A percentile compares a stretch with the other conserved stretches of the same genome.
Conservation (phyloP, 1,284 basidiomycete genomes). For the Agroathelia rolfsii region DNA sequence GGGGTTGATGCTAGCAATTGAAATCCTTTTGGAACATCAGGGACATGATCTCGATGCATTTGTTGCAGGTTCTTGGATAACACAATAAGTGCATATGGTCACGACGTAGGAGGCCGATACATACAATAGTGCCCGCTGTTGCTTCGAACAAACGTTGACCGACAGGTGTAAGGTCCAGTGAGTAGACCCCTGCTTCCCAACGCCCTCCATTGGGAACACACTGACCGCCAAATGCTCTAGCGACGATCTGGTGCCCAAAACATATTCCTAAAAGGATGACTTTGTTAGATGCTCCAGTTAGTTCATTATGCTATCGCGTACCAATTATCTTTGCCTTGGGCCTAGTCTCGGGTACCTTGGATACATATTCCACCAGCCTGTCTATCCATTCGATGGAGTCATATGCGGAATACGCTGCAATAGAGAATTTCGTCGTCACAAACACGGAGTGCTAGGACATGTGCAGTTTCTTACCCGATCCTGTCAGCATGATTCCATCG, state of each 20-base stretch:
- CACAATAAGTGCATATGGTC: constrained; percentile 2
- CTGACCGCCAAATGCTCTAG: constrained; percentile 63
- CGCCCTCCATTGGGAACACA: constrained; percentile 51
- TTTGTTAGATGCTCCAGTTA: too few species aligned
- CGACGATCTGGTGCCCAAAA: constrained; percentile 83
- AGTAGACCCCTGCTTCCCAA: constrained; percentile 74
- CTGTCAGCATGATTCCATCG: constrained; percentile 54
- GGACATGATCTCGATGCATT: constrained; percentile 81
- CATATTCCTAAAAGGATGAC: constrained; percentile 63
- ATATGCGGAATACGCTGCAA: constrained; percentile 53
- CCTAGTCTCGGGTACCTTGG: constrained; percentile 33
- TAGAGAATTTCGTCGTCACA: neutral
- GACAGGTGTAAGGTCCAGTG: constrained; percentile 52
- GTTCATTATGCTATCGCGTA: constrained; percentile 25
- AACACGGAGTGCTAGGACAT: constrained; percentile 1
- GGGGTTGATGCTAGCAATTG: constrained; percentile 56
- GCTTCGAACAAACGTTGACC: constrained; percentile 62
- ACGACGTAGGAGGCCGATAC: constrained; percentile 15
- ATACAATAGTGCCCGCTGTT: constrained; percentile 35
- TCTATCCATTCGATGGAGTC: constrained; percentile 67
- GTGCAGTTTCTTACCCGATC: constrained; percentile 41
- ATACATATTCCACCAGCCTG: constrained; percentile 48
- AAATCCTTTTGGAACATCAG: constrained; percentile 27
- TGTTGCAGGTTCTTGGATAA: constrained; percentile 56
- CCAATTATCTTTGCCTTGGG: constrained; percentile 59